A percentile compares a stretch with the other conserved stretches of the same genome.
These are phyloP conservation scores for Phaseolus coccineus DNA, from an alignment of 331 rosid species.

Conservation along the genomic window DNA sequence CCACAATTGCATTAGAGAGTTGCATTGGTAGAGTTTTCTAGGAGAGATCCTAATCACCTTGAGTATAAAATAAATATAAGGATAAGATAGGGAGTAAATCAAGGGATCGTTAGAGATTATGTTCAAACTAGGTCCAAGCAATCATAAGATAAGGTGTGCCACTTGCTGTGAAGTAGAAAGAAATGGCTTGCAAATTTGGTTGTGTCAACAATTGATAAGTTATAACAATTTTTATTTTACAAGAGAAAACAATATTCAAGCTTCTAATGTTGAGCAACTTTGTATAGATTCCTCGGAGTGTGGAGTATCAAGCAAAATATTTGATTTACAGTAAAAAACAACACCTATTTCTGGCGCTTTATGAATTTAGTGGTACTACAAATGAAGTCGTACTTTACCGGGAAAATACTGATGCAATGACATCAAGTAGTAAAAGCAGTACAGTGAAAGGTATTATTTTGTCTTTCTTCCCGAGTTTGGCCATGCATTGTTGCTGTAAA, in stretches of 20 bases:
- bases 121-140: not conserved
- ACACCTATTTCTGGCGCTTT: slow-evolving; percentile 78
- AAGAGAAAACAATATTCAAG: slow-evolving; percentile 27
- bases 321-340: slow-evolving; percentile 82
- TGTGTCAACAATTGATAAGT: not conserved
- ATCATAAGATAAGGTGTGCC: not conserved
- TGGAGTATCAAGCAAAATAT: slow-evolving; percentile 84
- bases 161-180: not conserved
- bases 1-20: not conserved
- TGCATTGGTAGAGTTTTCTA: not conserved
- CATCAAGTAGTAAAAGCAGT: slow-evolving; percentile 74
- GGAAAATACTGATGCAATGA: slow-evolving; percentile 74
- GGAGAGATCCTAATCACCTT: not conserved
- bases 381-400: slow-evolving; percentile 85
- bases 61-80: not conserved
- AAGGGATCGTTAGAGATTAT: not conserved
- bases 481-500: slow-evolving; percentile 37
- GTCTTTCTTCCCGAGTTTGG: slow-evolving; percentile 40
- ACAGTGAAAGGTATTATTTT: slow-evolving; percentile 75
- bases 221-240: slow-evolving; percentile 26
- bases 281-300: slow-evolving; percentile 79
- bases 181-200: too few species aligned
- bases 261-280: slow-evolving; percentile 45
- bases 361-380: slow-evolving; percentile 81
- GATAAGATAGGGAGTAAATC: not conserved